Percentiles rank a stretch among this genome's conserved stretches.
These are phyloP conservation scores for Salix udensis DNA, from an alignment of 345 rosid genomes.

Conservation along the genomic window DNA sequence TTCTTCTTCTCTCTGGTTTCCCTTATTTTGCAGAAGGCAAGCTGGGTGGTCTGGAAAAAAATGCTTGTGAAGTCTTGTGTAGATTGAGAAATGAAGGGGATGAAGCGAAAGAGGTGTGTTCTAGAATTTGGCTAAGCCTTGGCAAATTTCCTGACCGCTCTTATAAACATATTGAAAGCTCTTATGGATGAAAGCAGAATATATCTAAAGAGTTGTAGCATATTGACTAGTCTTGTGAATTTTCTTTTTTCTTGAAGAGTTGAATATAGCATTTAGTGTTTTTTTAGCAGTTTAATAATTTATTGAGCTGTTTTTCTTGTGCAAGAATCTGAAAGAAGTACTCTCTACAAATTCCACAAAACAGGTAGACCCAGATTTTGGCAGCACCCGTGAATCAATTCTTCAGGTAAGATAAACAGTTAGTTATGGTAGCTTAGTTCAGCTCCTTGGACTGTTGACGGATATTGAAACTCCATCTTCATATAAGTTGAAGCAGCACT, in stretches of 20 bases:
- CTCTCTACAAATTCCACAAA: conserved; percentile 43
- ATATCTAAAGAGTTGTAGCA: background rate
- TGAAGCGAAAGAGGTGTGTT: conserved; percentile 60
- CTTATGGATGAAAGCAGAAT: background rate
- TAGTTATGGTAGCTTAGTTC: background rate
- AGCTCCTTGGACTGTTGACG: background rate
- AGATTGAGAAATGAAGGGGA: conserved; percentile 62
- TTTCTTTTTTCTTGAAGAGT: background rate
- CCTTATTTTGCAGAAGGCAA: conserved; percentile 33
- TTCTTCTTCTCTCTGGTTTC: background rate
- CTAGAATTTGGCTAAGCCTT: conserved; percentile 1
- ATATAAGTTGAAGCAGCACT: background rate
- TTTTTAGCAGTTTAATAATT: conserved; percentile 6
- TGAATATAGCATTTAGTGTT: background rate
- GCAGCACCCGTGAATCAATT: conserved; percentile 61
- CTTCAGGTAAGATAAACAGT: conserved; percentile 54
- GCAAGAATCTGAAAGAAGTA: conserved; percentile 56
- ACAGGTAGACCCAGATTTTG: conserved; percentile 53
- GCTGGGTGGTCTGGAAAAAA: conserved; percentile 54
- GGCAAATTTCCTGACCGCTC: background rate
- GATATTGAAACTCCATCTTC: background rate
- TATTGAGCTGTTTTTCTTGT: conserved; percentile 18
- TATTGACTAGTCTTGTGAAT: too few species aligned
- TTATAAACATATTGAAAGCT: background rate
- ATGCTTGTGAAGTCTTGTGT: conserved; percentile 66